A percentile compares a stretch with the other conserved stretches of the same genome.
These are phyloP conservation scores for Suillus discolor DNA, from an alignment of 768 basidiomycete genomes.

Conservation along the genomic window DNA sequence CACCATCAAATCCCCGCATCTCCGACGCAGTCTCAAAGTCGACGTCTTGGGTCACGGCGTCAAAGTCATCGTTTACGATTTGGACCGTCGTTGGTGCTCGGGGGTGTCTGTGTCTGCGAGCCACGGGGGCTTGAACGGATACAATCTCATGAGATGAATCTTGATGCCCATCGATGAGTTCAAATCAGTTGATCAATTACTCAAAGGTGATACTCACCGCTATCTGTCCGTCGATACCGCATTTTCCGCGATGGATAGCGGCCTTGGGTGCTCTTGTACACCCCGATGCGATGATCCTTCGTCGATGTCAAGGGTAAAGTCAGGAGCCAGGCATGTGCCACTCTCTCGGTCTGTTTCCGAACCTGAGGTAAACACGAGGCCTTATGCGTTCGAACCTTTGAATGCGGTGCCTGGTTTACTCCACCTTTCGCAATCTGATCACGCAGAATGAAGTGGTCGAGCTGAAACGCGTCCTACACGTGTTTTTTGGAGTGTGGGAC, in stretches of 20 bases:
- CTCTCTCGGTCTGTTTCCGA: constrained; percentile 6
- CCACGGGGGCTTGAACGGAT: constrained; percentile 17
- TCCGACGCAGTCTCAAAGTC: constrained; percentile 30
- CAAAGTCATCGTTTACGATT: constrained; percentile 32
- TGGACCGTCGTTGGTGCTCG: constrained; percentile 36
- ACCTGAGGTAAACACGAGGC: constrained; percentile 8
- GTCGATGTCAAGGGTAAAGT: constrained; percentile 3
- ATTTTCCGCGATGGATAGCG: background rate
- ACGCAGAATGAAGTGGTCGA: background rate
- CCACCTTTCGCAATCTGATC: constrained; percentile 1
- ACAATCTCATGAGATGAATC: constrained; percentile 37
- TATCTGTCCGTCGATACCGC: constrained; percentile 3
- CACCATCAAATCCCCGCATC: constrained; percentile 22
- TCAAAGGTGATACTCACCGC: background rate
- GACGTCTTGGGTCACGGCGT: constrained; percentile 29
- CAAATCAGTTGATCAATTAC: background rate
- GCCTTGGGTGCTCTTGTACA: background rate
- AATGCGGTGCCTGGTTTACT: background rate
- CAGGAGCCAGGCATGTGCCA: constrained; percentile 4
- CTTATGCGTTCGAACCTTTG: background rate
- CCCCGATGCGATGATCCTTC: background rate
- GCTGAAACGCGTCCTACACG: background rate
- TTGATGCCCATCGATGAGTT: constrained; percentile 22
- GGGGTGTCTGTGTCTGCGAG: constrained; percentile 21
- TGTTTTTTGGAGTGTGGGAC: constrained; percentile 2